These are phyloP conservation scores for Populus tomentosa DNA, from an alignment of 441 rosid species.

Conservation along the genomic window DNA sequence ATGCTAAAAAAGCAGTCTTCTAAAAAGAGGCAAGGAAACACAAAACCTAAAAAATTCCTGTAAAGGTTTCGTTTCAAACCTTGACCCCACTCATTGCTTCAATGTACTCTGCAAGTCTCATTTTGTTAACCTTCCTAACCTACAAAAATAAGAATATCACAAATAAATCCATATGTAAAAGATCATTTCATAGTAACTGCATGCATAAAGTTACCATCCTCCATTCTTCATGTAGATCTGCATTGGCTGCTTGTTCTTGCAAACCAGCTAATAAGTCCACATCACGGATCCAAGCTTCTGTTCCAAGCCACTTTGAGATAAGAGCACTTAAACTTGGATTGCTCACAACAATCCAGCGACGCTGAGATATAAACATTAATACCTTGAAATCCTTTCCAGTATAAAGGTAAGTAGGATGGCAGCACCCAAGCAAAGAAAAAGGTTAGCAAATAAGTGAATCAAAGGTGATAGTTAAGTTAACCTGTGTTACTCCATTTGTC, in stretches of 20 bases:
- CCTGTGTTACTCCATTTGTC: constrained; percentile 34
- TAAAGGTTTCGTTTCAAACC: constrained; percentile 27
- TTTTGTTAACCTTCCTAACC: constrained; percentile 50
- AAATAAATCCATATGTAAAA: constrained; percentile 6
- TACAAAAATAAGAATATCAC: constrained; percentile 16
- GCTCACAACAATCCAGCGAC: constrained; percentile 36
- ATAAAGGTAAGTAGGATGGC: neutral
- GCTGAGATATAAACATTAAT: constrained; percentile 20
- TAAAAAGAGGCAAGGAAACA: constrained; percentile 1
- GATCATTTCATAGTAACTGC: constrained; percentile 9
- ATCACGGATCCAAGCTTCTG: constrained; percentile 37
- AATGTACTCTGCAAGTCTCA: constrained; percentile 55
- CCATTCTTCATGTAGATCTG: constrained; percentile 42
- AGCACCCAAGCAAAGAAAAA: too few relatives aligned
- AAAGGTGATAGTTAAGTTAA: constrained; percentile 5
- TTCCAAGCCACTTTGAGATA: constrained; percentile 33
- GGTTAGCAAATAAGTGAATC: neutral
- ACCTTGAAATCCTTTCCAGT: constrained; percentile 3
- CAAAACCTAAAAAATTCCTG: neutral
- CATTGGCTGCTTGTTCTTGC: constrained; percentile 37
- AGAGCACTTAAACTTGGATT: constrained; percentile 28
- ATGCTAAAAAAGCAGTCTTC: neutral
- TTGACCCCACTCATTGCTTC: constrained; percentile 56
- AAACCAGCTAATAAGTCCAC: constrained; percentile 46
- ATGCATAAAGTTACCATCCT: constrained; percentile 35